Base-by-base conservation (phyloP, 257 asterid genomes). In the Eustoma russellianum region DNA sequence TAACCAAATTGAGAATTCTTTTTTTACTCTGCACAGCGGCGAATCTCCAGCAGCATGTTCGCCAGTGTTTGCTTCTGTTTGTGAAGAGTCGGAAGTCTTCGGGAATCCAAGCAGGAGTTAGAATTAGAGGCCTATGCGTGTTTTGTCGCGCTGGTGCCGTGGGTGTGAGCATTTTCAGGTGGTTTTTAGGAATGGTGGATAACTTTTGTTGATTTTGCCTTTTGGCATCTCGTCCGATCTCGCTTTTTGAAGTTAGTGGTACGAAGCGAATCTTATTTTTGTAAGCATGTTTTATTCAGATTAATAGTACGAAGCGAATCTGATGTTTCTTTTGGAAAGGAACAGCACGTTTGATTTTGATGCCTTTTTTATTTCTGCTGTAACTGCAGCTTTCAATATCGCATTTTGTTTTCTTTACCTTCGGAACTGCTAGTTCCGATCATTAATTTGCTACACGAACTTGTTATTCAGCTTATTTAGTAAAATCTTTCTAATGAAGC, bases 151-250 rank as follows among this genome's bases (percentile, higher is more conserved):
- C 10, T 53, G 45, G 33, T 38, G 13, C 33, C 11, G 44, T 55
- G 41, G 44, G 41, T 55, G 18, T 41, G 48, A 47, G 45, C 44
- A 3, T 57, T 46, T 46, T 3, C 33, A 16, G 7, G 49, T 28
- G 40, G 41, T 55, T 38, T 1, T 38, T 11, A 45, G 60, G 35
- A 55, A 38, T 55, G 48, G 50, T 38, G 9, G 43, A 38, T 15
- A 55, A 49, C 60, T 41, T 55, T 55, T 55, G 40, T 54, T 62
- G 63, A 56, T 62, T 66, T 61, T 52, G 49, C 46, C 61, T 69
- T 69, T 46, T 49, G 67, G 43, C 17, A 70, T 50, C 71, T 52
- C 14, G 61, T 71, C 74, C 77, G 87, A 79, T 83, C 93, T 81
- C 77, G 60, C 67, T 65, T 73, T 73, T 59, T 50, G 50, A 52